A percentile compares a stretch with the other conserved stretches of the same genome.
Evolutionary conservation across 495 filamentous ascomycete species (phyloP).

Genomic region (Aspergillus egyptiacus): DNA sequence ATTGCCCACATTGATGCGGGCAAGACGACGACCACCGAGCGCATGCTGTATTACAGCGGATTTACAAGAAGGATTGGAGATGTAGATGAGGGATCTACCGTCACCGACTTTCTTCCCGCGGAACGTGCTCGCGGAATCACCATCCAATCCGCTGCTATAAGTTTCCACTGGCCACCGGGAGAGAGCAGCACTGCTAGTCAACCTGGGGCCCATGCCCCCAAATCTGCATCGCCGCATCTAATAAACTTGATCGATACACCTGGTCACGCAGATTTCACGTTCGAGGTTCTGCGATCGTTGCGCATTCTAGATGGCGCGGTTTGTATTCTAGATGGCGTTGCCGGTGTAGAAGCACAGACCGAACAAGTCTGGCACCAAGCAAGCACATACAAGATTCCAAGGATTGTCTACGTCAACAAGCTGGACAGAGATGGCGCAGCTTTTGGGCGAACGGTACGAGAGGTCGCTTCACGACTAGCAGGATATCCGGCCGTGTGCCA

Average conservation of each 20-base stretch:
- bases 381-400: slow-evolving; percentile 74
- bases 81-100: slow-evolving; percentile 94
- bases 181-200: slow-evolving; percentile 14
- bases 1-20: slow-evolving; percentile 99
- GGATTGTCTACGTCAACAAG: slow-evolving; percentile 91
- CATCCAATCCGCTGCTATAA: slow-evolving; percentile 95
- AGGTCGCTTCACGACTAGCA: slow-evolving; percentile 70
- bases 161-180: slow-evolving; percentile 78
- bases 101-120: slow-evolving; percentile 95
- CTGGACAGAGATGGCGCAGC: slow-evolving; percentile 90
- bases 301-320: slow-evolving; percentile 92
- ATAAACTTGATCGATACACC: slow-evolving; percentile 98
- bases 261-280: slow-evolving; percentile 96
- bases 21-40: slow-evolving; percentile 98
- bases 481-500: slow-evolving; percentile 90
- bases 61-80: slow-evolving; percentile 86
- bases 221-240: slow-evolving; percentile 50
- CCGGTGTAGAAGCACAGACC: slow-evolving; percentile 96
- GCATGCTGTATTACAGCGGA: slow-evolving; percentile 97
- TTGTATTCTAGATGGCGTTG: slow-evolving; percentile 93
- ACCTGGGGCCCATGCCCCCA: slow-evolving; percentile 17
- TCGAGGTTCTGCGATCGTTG: slow-evolving; percentile 89
- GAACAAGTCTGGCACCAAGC: slow-evolving; percentile 96
- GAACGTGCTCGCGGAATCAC: slow-evolving; percentile 93
- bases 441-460: slow-evolving; percentile 79